Evolutionary conservation across 441 rosid genomes (phyloP), one percentile per base, ranked within the genome.

Genomic region (Erodium texanum): DNA sequence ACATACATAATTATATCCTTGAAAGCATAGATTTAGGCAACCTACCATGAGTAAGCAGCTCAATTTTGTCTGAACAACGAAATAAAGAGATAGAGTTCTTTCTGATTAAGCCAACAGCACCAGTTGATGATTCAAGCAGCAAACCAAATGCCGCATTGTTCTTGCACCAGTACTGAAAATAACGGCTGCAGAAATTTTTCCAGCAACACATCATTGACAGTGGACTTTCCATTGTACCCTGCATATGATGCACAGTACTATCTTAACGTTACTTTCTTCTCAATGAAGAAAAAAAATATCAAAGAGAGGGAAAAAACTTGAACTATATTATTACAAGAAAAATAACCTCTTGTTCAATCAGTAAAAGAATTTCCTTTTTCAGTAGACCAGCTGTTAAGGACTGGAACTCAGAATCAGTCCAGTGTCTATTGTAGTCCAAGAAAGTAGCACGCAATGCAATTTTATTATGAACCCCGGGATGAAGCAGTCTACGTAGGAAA

Each of bases 151-250:
- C 88, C 20, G 80, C 82, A 82, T 95, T 92, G 81, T 79, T 84
- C 80, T 77, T 87, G 85, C 98, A 86, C 99, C 99, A 95, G 70
- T 85, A 75, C 66, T 82, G 82, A 74, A 89, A 85, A 85, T 92
- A 95, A 66, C 88, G 82, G 7, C 80, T 62, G 77, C 90, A 90
- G 79, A 95, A 89, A 72, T 66, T 81, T 79, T 84, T 90, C 99
- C 99, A 95, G 67, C 86, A 80, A 78, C 74, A 82, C 78, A 86
- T 82, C 23, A 83, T 72, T 38, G 93, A 79, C 68, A 77, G 67
- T 52, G 85, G 80, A 77, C 80, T 84, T 71, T 81, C 87, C 68
- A 76, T 75, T 50, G 79, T 76, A 83, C 82, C 91, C 98, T 95
- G 67, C 73, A 83, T 27, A 71, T 64, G 65, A 78, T 8, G 73